These are phyloP conservation scores for Albugo candida DNA, from an alignment of 352 stramenopile genomes.

Conservation along the genomic window DNA sequence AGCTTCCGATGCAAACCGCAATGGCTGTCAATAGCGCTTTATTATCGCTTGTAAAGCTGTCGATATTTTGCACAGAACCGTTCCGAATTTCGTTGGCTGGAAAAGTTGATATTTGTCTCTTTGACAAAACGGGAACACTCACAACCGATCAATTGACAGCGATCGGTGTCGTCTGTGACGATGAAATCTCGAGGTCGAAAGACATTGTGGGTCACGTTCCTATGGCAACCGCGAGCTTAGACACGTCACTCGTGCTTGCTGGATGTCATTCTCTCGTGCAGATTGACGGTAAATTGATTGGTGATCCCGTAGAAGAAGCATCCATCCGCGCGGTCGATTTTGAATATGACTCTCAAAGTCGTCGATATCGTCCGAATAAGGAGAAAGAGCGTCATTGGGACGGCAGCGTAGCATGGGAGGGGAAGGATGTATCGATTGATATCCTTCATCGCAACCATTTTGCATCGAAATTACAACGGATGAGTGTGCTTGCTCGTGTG, in stretches of 20 bases:
- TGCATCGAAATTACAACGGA: conserved; percentile 89
- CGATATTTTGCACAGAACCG: conserved; percentile 96
- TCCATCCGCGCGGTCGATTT: conserved; percentile 94
- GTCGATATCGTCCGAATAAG: conserved; percentile 44
- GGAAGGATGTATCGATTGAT: conserved; percentile 64
- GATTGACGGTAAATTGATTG: conserved; percentile 91
- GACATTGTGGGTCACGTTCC: conserved; percentile 41
- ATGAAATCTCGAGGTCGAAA: conserved; percentile 16
- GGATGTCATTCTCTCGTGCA: conserved; percentile 95
- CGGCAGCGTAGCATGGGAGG: conserved; percentile 27
- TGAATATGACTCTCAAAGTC: conserved; percentile 49
- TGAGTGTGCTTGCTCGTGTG: conserved; percentile 90
- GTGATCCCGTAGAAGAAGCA: conserved; percentile 96
- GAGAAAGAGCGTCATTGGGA: conserved; percentile 49
- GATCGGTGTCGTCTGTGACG: conserved; percentile 80
- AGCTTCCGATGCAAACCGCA: conserved; percentile 95
- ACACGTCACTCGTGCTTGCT: conserved; percentile 64
- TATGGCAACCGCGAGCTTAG: conserved; percentile 69
- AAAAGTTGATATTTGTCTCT: conserved; percentile 92
- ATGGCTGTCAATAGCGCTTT: conserved; percentile 96
- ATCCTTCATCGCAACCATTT: conserved; percentile 93
- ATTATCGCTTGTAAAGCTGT: conserved; percentile 85
- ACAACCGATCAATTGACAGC: conserved; percentile 93
- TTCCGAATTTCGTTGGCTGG: conserved; percentile 96
- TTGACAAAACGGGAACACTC: conserved; percentile 98